A percentile compares a stretch with the other conserved stretches of the same genome.
Evolutionary conservation across 192 early-diverging fungal genomes (phyloP).

Genomic region (Podila epicladia): DNA sequence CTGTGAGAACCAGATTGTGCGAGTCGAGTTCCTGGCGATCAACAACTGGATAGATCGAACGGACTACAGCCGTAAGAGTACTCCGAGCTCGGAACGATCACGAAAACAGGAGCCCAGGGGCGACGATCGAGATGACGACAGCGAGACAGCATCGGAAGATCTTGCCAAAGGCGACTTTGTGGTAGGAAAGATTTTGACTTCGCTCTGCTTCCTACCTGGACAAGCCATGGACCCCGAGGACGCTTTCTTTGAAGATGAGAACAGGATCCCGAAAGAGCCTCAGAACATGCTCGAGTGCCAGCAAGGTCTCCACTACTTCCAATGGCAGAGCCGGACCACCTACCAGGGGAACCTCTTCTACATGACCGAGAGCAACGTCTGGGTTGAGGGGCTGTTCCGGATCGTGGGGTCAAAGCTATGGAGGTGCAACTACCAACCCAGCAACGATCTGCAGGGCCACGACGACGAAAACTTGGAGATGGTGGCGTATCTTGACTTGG

Average conservation of each 20-base stretch:
- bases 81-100: neutral
- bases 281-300: conserved; percentile 35
- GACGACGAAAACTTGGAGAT: neutral
- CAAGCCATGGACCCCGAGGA: conserved; percentile 30
- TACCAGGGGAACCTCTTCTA: conserved; percentile 12
- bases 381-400: conserved; percentile 20
- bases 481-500: conserved; percentile 16
- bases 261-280: conserved; percentile 12
- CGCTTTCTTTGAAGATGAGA: conserved; percentile 20
- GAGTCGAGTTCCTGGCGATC: conserved; percentile 19
- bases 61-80: conserved; percentile 6
- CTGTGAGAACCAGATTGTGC: conserved; percentile 18
- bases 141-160: neutral
- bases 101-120: neutral
- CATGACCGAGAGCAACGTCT: conserved; percentile 3
- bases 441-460: neutral
- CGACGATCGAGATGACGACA: neutral
- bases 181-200: conserved; percentile 15
- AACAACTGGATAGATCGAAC: conserved; percentile 34
- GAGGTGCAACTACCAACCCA: neutral
- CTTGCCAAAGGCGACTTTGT: neutral
- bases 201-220: conserved; percentile 28
- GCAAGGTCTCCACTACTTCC: conserved; percentile 21
- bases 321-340: conserved; percentile 8
- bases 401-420: conserved; percentile 19